A percentile compares a stretch with the other conserved stretches of the same genome.
Conservation (phyloP, 805 yeast genomes). For the Myxozyma neglecta region DNA sequence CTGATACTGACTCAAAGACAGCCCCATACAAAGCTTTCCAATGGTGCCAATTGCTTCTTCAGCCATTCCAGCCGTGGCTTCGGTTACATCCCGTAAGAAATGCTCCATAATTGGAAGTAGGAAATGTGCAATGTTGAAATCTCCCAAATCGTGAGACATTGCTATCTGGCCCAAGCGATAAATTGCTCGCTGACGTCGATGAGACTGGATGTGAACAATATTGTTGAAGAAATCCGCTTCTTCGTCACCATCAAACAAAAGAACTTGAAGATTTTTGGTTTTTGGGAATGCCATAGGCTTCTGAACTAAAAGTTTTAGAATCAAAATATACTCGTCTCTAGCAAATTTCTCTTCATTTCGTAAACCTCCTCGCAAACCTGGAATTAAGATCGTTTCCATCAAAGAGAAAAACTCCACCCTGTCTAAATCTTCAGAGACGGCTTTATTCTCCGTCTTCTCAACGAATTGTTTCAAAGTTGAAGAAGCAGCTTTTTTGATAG, state of each 20-base stretch:
- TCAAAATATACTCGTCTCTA: slow-evolving; percentile 67
- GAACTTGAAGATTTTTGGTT: slow-evolving; percentile 63
- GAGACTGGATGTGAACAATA: slow-evolving; percentile 77
- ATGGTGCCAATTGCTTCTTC: slow-evolving; percentile 58
- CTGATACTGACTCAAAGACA: slow-evolving; percentile 78
- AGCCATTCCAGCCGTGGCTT: slow-evolving; percentile 42
- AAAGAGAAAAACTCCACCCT: slow-evolving; percentile 14
- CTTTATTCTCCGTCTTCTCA: slow-evolving; percentile 49
- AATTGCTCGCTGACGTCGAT: slow-evolving; percentile 82
- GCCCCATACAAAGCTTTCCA: slow-evolving; percentile 54
- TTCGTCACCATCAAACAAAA: slow-evolving; percentile 67
- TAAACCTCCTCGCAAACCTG: slow-evolving; percentile 66
- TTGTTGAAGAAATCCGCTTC: slow-evolving; percentile 81
- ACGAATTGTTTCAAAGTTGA: slow-evolving; percentile 62
- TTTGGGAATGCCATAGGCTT: slow-evolving; percentile 47
- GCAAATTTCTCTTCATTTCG: slow-evolving; percentile 59
- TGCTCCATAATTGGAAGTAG: slow-evolving; percentile 83
- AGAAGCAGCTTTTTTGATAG: slow-evolving; percentile 75
- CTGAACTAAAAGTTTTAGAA: slow-evolving; percentile 63
- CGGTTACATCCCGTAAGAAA: slow-evolving; percentile 49
- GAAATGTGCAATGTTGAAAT: slow-evolving; percentile 69
- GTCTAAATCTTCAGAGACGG: slow-evolving; percentile 47
- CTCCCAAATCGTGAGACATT: slow-evolving; percentile 45
- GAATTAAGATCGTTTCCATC: slow-evolving; percentile 58
- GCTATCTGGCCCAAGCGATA: slow-evolving; percentile 58